Conservation (phyloP, 148 eudicot genomes). For the Vaccinium macrocarpon region DNA sequence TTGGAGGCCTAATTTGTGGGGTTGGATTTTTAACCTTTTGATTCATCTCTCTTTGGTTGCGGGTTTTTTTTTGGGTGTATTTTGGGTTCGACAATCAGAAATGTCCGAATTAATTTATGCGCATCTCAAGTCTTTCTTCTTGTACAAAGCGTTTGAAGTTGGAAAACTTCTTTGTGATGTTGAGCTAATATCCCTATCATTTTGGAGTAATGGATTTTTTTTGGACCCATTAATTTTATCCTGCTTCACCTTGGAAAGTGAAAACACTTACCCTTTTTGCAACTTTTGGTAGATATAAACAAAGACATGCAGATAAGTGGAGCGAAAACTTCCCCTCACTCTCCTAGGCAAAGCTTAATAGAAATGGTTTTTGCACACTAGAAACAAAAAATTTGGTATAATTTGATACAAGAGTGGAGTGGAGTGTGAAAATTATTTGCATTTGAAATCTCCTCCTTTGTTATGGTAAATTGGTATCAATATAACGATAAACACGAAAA, state of each 20-base stretch:
- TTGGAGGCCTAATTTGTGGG: slow-evolving; percentile 5
- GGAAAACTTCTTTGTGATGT: slow-evolving; percentile 3
- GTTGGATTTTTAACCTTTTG: slow-evolving; percentile 8
- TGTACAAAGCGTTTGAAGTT: slow-evolving; percentile 23
- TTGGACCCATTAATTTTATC: background rate
- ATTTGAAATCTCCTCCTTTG: background rate
- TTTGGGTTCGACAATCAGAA: no score
- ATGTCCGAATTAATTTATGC: no score
- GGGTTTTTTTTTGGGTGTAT: background rate
- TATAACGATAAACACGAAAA: background rate
- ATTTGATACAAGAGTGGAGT: background rate
- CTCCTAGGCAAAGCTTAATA: background rate
- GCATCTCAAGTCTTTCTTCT: background rate
- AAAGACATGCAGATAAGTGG: background rate
- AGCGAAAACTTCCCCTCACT: background rate
- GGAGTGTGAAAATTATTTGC: background rate
- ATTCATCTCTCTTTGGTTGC: background rate
- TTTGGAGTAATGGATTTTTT: background rate
- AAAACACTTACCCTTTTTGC: background rate
- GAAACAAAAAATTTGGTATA: background rate
- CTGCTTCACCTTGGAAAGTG: background rate
- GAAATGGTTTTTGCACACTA: background rate
- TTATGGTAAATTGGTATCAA: background rate
- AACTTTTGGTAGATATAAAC: background rate
- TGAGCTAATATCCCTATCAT: background rate